Conservation (phyloP, 345 rosid genomes). For the Excoecaria agallocha region DNA sequence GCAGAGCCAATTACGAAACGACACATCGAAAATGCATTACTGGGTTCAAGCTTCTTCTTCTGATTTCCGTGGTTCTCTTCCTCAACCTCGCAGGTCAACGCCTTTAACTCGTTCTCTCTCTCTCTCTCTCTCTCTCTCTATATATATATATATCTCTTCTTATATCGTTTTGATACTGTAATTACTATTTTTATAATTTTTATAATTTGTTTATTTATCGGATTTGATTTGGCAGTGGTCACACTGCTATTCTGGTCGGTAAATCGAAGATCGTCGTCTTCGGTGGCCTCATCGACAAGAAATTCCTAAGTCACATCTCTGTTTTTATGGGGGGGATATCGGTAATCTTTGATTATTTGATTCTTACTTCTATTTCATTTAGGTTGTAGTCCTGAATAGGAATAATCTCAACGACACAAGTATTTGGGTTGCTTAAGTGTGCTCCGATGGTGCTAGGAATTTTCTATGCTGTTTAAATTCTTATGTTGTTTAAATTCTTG, state of each 20-base stretch:
- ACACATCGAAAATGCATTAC: conserved; percentile 53
- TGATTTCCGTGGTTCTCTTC: conserved; percentile 72
- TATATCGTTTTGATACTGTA: too few relatives aligned
- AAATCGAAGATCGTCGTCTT: conserved; percentile 81
- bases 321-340: conserved; percentile 77
- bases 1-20: neutral
- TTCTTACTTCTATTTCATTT: neutral
- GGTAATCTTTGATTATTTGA: conserved; percentile 40
- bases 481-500: too few relatives aligned
- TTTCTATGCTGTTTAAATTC: neutral
- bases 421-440: neutral
- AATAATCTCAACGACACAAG: neutral
- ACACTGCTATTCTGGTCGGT: conserved; percentile 68
- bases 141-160: too few relatives aligned
- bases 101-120: neutral
- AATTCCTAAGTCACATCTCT: conserved; percentile 60
- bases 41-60: conserved; percentile 87
- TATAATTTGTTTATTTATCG: too few relatives aligned
- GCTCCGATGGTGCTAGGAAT: neutral
- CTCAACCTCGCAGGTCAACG: conserved; percentile 75
- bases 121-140: neutral
- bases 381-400: neutral
- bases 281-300: conserved; percentile 85
- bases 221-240: conserved; percentile 57
- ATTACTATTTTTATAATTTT: too few relatives aligned